phyloP scores from a whole-genome alignment of 306 rosid species.

The Quercus engelmannii region DNA sequence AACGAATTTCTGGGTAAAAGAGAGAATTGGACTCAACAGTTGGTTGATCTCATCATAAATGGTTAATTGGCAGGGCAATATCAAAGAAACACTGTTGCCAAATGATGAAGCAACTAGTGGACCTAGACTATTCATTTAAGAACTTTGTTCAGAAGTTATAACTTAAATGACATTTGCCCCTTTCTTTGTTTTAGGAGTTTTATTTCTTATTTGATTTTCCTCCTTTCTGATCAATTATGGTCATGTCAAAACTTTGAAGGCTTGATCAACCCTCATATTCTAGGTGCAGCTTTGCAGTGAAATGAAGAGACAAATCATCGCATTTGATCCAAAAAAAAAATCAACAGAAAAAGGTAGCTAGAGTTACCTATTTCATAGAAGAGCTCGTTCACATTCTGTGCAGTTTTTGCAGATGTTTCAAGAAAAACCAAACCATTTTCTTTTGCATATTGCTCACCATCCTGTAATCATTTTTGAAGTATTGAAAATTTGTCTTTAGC shows the following conservation, averaged over 20 bases:
- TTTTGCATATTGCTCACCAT: constrained; percentile 73
- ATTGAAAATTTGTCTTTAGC: not conserved
- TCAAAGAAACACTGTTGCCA: not conserved
- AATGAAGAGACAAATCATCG: not conserved
- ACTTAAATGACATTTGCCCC: not conserved
- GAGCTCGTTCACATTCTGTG: constrained; percentile 85
- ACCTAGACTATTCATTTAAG: not conserved
- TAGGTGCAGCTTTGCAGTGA: not conserved
- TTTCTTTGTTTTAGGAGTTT: not conserved
- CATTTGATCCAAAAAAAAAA: not conserved
- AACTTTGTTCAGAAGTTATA: not conserved
- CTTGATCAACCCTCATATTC: not conserved
- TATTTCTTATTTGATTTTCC: not conserved
- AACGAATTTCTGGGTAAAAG: not conserved
- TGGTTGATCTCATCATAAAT: not conserved
- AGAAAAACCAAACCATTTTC: constrained; percentile 68
- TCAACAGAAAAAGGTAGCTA: not conserved
- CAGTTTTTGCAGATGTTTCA: constrained; percentile 88
- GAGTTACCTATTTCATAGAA: constrained; percentile 81
- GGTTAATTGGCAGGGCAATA: not conserved
- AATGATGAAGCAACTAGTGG: not conserved
- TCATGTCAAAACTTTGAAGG: not conserved
- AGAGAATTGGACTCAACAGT: not conserved
- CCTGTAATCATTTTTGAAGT: constrained; percentile 38
- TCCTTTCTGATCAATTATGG: not conserved